These are phyloP conservation scores for Nicotiana sylvestris DNA, from an alignment of 257 asterid species.

Conservation along the genomic window DNA sequence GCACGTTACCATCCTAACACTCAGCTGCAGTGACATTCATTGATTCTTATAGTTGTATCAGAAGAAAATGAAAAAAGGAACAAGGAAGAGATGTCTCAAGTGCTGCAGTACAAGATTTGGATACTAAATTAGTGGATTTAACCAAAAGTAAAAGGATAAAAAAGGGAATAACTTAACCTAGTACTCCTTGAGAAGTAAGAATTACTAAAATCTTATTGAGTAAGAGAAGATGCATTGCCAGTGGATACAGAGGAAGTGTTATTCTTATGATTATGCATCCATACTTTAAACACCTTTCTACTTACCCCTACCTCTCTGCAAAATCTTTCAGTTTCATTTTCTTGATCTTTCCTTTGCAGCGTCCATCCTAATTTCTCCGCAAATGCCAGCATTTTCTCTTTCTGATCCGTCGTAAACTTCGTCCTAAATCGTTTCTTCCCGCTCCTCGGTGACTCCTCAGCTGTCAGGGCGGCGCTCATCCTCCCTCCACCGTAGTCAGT, in stretches of 20 bases:
- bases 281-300: conserved; percentile 71
- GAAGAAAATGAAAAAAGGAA: not conserved
- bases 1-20: not conserved
- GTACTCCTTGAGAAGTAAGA: not conserved
- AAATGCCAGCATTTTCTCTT: conserved; percentile 60
- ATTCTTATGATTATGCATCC: conserved; percentile 81
- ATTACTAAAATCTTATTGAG: conserved; percentile 25
- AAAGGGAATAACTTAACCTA: not conserved
- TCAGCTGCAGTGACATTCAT: not conserved
- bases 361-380: conserved; percentile 74
- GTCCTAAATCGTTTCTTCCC: conserved; percentile 62
- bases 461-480: not conserved
- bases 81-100: not conserved
- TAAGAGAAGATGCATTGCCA: conserved; percentile 56
- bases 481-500: not conserved
- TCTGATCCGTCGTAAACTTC: conserved; percentile 63
- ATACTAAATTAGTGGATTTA: not conserved
- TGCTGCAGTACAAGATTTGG: not conserved
- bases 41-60: not conserved
- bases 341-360: conserved; percentile 49
- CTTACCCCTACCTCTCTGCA: conserved; percentile 58
- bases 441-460: conserved; percentile 20
- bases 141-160: not conserved
- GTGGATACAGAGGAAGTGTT: conserved; percentile 23
- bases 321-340: conserved; percentile 62